Conservation (phyloP, 2,329 filamentous ascomycete species). For the Sporothrix globosa region DNA sequence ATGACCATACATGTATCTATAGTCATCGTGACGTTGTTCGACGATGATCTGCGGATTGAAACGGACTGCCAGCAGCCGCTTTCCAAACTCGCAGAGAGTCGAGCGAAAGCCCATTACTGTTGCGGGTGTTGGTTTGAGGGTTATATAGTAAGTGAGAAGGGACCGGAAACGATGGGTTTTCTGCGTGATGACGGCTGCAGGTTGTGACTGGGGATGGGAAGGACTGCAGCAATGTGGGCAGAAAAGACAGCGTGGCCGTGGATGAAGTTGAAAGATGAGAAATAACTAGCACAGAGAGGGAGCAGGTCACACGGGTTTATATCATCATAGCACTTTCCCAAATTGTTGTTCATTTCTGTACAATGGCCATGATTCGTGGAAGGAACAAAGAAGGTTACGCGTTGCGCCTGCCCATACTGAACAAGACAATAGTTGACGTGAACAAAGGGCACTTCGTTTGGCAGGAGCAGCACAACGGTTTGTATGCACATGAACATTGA, state of each 20-base stretch:
- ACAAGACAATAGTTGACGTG: neutral
- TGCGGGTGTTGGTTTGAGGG: neutral
- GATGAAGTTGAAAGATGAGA: neutral
- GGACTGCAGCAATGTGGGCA: neutral
- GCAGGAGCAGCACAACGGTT: slow-evolving; percentile 1
- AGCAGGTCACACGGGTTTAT: neutral
- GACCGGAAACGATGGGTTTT: neutral
- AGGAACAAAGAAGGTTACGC: slow-evolving; percentile 15
- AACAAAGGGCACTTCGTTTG: neutral
- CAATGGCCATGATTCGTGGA: neutral
- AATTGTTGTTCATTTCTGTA: slow-evolving; percentile 1
- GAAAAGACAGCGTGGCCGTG: slow-evolving; percentile 1
- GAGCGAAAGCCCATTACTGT: slow-evolving; percentile 13
- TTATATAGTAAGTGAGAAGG: neutral
- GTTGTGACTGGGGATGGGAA: neutral
- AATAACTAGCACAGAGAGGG: neutral
- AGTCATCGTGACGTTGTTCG: neutral
- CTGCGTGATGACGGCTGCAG: neutral
- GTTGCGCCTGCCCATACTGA: neutral
- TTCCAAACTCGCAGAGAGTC: neutral
- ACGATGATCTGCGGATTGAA: neutral
- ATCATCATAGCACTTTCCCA: neutral
- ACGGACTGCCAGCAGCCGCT: slow-evolving; percentile 14
- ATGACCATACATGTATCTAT: neutral
- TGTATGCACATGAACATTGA: neutral